These are phyloP conservation scores for Chrysoporthe austroafricana DNA, from an alignment of 2,329 filamentous ascomycete genomes.

Conservation along the genomic window DNA sequence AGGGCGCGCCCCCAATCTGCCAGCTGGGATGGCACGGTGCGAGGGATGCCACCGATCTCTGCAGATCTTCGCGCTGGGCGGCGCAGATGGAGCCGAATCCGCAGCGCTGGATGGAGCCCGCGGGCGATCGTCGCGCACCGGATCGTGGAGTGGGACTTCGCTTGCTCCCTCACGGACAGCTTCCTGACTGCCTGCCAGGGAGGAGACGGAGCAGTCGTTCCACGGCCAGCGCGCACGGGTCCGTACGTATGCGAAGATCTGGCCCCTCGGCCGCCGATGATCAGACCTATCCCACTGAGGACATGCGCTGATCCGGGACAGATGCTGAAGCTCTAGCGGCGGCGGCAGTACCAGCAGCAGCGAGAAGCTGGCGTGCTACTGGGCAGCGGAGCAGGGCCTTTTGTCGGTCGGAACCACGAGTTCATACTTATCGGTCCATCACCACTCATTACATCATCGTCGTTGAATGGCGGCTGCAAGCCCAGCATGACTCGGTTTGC, in stretches of 20 bases:
- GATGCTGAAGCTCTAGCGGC: not conserved
- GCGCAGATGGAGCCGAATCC: not conserved
- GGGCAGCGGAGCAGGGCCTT: not conserved
- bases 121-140: slow-evolving; percentile 24
- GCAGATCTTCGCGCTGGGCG: slow-evolving; percentile 19
- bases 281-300: not conserved
- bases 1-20: not conserved
- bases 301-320: not conserved
- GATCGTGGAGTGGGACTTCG: slow-evolving; percentile 21
- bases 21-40: slow-evolving; percentile 27
- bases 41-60: slow-evolving; percentile 21
- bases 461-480: slow-evolving; percentile 20
- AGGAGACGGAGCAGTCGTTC: not conserved
- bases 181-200: not conserved
- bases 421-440: not conserved
- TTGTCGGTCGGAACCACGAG: not conserved
- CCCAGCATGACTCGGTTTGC: slow-evolving; percentile 21
- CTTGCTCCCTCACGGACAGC: slow-evolving; percentile 7
- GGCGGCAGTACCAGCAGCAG: not conserved
- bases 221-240: not conserved
- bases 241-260: not conserved
- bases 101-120: slow-evolving; percentile 2
- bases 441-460: slow-evolving; percentile 20
- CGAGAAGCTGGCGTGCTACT: not conserved
- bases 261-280: not conserved